Percentiles rank a stretch among this genome's conserved stretches.
phyloP scores from a whole-genome alignment of 2,329 filamentous ascomycete species.

The Passalora sequoiae region DNA sequence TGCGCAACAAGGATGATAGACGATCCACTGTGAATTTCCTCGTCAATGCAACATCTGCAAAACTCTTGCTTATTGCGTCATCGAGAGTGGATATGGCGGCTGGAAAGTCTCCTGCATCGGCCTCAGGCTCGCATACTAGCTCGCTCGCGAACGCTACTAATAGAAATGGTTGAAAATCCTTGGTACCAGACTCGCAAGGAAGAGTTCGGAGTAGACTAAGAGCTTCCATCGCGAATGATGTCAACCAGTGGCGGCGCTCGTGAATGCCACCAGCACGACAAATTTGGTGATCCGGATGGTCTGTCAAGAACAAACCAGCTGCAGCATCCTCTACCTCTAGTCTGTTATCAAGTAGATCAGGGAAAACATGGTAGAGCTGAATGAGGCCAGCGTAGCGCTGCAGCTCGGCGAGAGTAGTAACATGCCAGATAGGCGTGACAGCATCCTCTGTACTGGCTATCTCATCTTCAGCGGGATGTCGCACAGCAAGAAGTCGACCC shows the following conservation, averaged over 20 bases:
- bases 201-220: slow-evolving; percentile 47
- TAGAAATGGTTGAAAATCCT: slow-evolving; percentile 52
- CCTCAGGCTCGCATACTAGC: slow-evolving; percentile 13
- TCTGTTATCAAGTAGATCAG: slow-evolving; percentile 25
- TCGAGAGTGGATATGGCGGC: slow-evolving; percentile 3
- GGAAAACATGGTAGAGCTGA: slow-evolving; percentile 54
- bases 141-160: slow-evolving; percentile 40
- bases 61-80: slow-evolving; percentile 6
- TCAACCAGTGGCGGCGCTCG: slow-evolving; percentile 41
- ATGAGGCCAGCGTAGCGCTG: slow-evolving; percentile 51
- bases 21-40: slow-evolving; percentile 21
- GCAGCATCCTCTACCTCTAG: slow-evolving; percentile 13
- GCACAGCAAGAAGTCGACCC: slow-evolving; percentile 44
- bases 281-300: not conserved
- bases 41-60: slow-evolving; percentile 18
- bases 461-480: slow-evolving; percentile 45
- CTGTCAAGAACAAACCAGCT: not conserved
- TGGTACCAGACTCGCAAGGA: slow-evolving; percentile 50
- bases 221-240: slow-evolving; percentile 49
- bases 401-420: slow-evolving; percentile 51
- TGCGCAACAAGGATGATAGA: slow-evolving; percentile 11
- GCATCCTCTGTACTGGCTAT: slow-evolving; percentile 50
- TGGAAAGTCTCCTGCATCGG: not conserved
- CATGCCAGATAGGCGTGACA: slow-evolving; percentile 50
- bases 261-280: slow-evolving; percentile 19